These are phyloP conservation scores for Rhypophila decipiens DNA, from an alignment of 495 filamentous ascomycete genomes.

Conservation along the genomic window DNA sequence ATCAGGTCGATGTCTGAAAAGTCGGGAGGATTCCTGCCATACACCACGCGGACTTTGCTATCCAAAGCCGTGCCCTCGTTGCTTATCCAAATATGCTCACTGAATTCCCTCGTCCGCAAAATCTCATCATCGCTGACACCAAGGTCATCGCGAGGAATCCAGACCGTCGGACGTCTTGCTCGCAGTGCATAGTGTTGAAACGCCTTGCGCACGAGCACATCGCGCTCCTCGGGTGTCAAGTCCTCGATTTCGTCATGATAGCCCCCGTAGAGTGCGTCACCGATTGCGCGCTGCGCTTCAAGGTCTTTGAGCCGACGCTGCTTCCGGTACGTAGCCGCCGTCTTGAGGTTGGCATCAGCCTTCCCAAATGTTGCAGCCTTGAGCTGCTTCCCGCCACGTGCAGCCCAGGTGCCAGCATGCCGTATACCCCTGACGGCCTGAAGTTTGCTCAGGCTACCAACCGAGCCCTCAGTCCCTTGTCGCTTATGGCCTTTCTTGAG, in stretches of 20 bases:
- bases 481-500: slow-evolving; percentile 13
- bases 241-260: slow-evolving; percentile 92
- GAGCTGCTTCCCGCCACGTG: slow-evolving; percentile 33
- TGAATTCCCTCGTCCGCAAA: slow-evolving; percentile 65
- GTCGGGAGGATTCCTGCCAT: slow-evolving; percentile 82
- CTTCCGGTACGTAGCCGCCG: slow-evolving; percentile 33
- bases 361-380: slow-evolving; percentile 36
- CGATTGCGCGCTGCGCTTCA: slow-evolving; percentile 65
- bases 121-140: slow-evolving; percentile 92
- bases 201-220: slow-evolving; percentile 76
- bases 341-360: slow-evolving; percentile 29
- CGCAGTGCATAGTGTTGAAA: slow-evolving; percentile 88
- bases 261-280: slow-evolving; percentile 76
- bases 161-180: slow-evolving; percentile 79
- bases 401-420: slow-evolving; percentile 44
- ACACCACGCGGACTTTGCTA: slow-evolving; percentile 77
- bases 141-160: slow-evolving; percentile 89
- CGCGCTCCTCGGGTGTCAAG: slow-evolving; percentile 83
- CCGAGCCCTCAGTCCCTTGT: slow-evolving; percentile 12
- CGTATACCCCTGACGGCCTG: slow-evolving; percentile 41
- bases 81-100: slow-evolving; percentile 83
- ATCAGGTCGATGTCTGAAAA: slow-evolving; percentile 89
- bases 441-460: slow-evolving; percentile 16
- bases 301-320: slow-evolving; percentile 42
- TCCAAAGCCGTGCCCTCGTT: slow-evolving; percentile 88